A percentile compares a stretch with the other conserved stretches of the same genome.
These are phyloP conservation scores for Kodamaea nitidulidarum DNA, from an alignment of 805 yeast genomes.

Conservation along the genomic window DNA sequence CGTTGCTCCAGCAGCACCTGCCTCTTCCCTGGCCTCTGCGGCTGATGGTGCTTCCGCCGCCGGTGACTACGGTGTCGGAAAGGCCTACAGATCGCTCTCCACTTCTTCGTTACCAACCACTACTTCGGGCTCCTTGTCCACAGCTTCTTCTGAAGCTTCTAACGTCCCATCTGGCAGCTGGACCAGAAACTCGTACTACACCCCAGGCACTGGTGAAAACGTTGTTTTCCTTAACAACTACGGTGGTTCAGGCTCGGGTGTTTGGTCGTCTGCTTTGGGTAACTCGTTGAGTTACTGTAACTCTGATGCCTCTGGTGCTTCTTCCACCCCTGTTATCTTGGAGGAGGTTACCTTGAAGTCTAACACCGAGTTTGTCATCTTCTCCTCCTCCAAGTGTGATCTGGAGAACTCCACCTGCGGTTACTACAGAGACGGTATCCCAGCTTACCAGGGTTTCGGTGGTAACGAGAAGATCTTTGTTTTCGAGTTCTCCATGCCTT, in stretches of 20 bases:
- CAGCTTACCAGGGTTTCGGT: conserved; percentile 92
- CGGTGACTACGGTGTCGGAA: conserved; percentile 5
- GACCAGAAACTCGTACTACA: conserved; percentile 66
- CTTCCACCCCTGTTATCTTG: conserved; percentile 65
- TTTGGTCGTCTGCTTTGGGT: conserved; percentile 83
- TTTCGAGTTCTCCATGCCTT: conserved; percentile 93
- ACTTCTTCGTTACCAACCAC: conserved; percentile 10
- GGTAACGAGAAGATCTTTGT: conserved; percentile 84
- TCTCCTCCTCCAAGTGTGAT: conserved; percentile 57
- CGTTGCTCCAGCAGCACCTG: too few species aligned
- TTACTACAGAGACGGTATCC: conserved; percentile 40
- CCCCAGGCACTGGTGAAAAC: conserved; percentile 68
- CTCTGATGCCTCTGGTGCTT: conserved; percentile 70
- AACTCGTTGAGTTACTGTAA: conserved; percentile 85
- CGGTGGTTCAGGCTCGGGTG: conserved; percentile 91
- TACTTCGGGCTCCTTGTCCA: conserved; percentile 19
- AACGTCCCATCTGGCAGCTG: conserved; percentile 37
- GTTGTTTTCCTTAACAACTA: conserved; percentile 78
- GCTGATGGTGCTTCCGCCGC: conserved; percentile 11
- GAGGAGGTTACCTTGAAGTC: conserved; percentile 66
- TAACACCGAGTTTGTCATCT: conserved; percentile 75
- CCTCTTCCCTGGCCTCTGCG: too few species aligned
- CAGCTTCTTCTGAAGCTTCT: conserved; percentile 14
- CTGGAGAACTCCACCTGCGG: conserved; percentile 15
- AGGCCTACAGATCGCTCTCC: conserved; percentile 9